Evolutionary conservation across 257 asterid genomes (phyloP).

Genomic region (Plectranthus barbatus): DNA sequence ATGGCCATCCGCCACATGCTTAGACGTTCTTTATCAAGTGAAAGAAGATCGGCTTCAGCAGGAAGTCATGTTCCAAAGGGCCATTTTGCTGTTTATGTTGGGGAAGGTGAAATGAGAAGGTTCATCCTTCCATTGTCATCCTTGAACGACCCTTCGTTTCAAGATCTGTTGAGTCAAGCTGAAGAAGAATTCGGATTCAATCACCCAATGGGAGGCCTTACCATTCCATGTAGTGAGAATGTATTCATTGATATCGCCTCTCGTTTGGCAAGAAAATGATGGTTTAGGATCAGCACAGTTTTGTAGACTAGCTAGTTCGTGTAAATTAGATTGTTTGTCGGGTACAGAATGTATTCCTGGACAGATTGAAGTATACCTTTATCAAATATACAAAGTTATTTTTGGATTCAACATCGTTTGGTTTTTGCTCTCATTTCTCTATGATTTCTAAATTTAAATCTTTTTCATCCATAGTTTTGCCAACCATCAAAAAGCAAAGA

Average conservation of each 20-base stretch:
- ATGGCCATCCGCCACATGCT: constrained; percentile 4
- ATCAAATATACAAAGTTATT: no score
- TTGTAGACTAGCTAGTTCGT: background rate
- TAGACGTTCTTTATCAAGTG: constrained; percentile 14
- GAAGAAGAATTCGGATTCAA: constrained; percentile 25
- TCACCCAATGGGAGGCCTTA: constrained; percentile 19
- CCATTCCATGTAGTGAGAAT: constrained; percentile 23
- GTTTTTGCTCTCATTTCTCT: no score
- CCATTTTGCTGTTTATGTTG: constrained; percentile 5
- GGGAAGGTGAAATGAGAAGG: constrained; percentile 2
- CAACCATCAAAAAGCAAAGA: no score
- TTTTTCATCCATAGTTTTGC: no score
- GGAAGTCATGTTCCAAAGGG: constrained; percentile 7
- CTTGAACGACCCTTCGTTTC: constrained; percentile 26
- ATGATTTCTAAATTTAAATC: no score
- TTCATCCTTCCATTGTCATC: constrained; percentile 15
- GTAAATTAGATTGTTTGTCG: background rate
- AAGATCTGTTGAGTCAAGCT: constrained; percentile 15
- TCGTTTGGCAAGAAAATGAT: background rate
- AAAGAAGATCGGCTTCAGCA: constrained; percentile 8
- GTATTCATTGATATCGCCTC: constrained; percentile 16
- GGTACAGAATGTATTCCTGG: no score
- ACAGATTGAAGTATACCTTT: no score
- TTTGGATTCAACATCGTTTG: no score
- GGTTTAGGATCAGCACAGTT: background rate